Conservation (phyloP, 129 eudicot genomes). For the Flaveria ramosissima region DNA sequence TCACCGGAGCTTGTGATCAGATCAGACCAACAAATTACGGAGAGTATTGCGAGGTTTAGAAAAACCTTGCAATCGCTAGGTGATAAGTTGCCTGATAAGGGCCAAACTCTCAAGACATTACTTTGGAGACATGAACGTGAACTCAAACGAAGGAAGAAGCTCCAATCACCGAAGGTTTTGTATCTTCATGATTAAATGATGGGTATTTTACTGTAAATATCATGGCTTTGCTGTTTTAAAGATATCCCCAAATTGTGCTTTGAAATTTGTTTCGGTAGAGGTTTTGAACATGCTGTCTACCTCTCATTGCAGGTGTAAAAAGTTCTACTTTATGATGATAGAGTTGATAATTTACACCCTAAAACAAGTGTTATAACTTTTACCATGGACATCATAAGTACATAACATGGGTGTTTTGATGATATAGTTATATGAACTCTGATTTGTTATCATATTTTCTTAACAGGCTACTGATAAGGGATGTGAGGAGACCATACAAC, state of each 20-base stretch:
- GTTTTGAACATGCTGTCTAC: not conserved
- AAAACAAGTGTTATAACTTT: not conserved
- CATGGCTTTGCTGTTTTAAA: no score
- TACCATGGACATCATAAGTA: not conserved
- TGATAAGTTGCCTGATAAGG: constrained; percentile 44
- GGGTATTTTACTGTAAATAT: no score
- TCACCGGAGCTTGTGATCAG: constrained; percentile 24
- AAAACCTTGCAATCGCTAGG: not conserved
- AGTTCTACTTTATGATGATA: not conserved
- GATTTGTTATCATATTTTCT: constrained; percentile 11
- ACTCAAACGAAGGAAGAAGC: constrained; percentile 27
- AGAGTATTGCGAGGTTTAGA: not conserved
- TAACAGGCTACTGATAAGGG: constrained; percentile 18
- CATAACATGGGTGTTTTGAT: not conserved
- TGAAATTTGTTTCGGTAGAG: not conserved
- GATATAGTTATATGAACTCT: constrained; percentile 11
- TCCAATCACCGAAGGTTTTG: constrained; percentile 36
- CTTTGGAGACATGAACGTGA: constrained; percentile 38
- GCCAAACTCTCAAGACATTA: constrained; percentile 35
- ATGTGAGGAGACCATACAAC: constrained; percentile 29
- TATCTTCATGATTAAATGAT: not conserved
- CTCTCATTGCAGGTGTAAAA: not conserved
- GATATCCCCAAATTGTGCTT: not conserved
- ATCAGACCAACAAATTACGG: constrained; percentile 16
- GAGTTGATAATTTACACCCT: not conserved